Percentiles rank a stretch among this genome's conserved stretches.
phyloP scores from a whole-genome alignment of 768 basidiomycete species.

The Boletus sp. region DNA sequence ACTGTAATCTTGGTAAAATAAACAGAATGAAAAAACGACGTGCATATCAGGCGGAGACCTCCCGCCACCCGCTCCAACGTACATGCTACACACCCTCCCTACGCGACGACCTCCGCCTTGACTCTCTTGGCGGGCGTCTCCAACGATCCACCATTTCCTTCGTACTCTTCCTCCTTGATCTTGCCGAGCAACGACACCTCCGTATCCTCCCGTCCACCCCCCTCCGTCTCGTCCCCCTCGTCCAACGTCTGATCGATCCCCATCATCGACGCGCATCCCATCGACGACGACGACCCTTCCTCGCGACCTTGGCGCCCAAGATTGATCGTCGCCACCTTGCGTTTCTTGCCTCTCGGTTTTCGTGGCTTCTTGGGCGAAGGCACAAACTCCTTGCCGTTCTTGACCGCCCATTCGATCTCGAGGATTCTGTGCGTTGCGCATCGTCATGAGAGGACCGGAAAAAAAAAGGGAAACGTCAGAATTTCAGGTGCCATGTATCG shows the following conservation, averaged over 20 bases:
- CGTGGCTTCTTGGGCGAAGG: conserved; percentile 50
- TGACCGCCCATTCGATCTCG: conserved; percentile 78
- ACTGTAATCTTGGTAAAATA: conserved; percentile 22
- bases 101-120: conserved; percentile 18
- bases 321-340: conserved; percentile 28
- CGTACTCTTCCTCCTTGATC: conserved; percentile 32
- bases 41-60: background rate
- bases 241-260: conserved; percentile 23
- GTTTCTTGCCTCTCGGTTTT: conserved; percentile 34
- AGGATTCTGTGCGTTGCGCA: conserved; percentile 53
- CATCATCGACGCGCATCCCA: background rate
- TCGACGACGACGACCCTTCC: conserved; percentile 14
- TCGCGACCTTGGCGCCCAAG: conserved; percentile 10
- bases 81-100: background rate
- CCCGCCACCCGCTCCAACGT: background rate
- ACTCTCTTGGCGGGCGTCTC: conserved; percentile 31
- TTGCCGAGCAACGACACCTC: conserved; percentile 11
- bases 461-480: conserved; percentile 43
- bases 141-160: conserved; percentile 14
- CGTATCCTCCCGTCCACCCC: conserved; percentile 14
- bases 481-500: conserved; percentile 31
- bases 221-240: conserved; percentile 41
- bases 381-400: conserved; percentile 56
- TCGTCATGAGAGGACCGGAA: conserved; percentile 9
- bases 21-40: background rate